Conservation (phyloP, 1,284 basidiomycete species). For the Chalciporus sp. region DNA sequence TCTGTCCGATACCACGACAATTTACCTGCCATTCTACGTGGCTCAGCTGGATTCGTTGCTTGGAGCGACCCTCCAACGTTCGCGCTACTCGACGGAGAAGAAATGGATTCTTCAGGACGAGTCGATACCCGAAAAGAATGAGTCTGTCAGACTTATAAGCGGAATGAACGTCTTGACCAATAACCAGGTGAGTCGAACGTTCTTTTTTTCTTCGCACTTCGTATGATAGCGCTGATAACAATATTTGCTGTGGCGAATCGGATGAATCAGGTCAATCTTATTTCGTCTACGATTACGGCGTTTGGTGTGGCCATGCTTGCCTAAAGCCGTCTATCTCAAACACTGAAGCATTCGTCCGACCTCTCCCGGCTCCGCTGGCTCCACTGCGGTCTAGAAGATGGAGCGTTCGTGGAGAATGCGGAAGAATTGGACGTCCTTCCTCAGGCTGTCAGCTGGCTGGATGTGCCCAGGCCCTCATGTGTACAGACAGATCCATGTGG, state of each 20-base stretch:
- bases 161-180: slow-evolving; percentile 79
- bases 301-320: slow-evolving; percentile 37
- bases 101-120: slow-evolving; percentile 73
- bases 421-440: neutral
- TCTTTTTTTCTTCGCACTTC: neutral
- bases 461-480: neutral
- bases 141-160: slow-evolving; percentile 58
- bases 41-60: slow-evolving; percentile 81
- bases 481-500: neutral
- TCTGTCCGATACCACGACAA: neutral
- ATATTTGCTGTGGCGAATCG: neutral
- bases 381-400: neutral
- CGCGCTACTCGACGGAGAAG: slow-evolving; percentile 67
- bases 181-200: slow-evolving; percentile 59
- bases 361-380: neutral
- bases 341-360: neutral
- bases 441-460: slow-evolving; percentile 4
- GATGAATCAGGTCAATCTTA: slow-evolving; percentile 42
- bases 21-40: slow-evolving; percentile 2
- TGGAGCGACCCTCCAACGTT: slow-evolving; percentile 87
- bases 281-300: slow-evolving; percentile 45
- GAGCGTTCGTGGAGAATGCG: neutral
- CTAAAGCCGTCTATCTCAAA: slow-evolving; percentile 4
- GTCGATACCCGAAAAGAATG: slow-evolving; percentile 27
- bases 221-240: slow-evolving; percentile 4